Evolutionary conservation across 2,329 filamentous ascomycete species (phyloP).

Genomic region (Fulvia fulva): DNA sequence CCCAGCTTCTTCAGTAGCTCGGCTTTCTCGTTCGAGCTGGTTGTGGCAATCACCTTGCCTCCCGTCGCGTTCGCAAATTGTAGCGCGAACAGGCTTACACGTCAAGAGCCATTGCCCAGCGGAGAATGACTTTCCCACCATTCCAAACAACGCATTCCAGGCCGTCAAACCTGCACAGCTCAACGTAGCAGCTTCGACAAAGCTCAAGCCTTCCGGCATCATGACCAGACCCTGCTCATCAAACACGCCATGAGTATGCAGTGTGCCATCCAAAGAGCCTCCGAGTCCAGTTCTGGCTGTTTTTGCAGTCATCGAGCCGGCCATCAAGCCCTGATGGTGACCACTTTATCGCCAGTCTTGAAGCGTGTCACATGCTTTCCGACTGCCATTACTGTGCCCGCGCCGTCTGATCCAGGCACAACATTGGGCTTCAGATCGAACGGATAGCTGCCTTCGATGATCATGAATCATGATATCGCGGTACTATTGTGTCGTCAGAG

Average conservation of each 20-base stretch:
- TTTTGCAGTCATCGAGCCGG: too few relatives aligned
- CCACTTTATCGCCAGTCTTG: too few relatives aligned
- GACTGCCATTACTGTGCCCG: too few relatives aligned
- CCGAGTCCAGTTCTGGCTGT: too few relatives aligned
- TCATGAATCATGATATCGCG: too few relatives aligned
- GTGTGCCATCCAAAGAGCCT: too few relatives aligned
- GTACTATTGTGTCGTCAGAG: too few relatives aligned
- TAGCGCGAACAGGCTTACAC: slow-evolving; percentile 64
- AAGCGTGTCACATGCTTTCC: too few relatives aligned
- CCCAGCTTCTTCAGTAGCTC: slow-evolving; percentile 50
- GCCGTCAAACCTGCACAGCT: slow-evolving; percentile 2
- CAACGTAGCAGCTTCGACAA: background rate
- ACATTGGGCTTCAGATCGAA: too few relatives aligned
- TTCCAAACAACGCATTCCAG: slow-evolving; percentile 2
- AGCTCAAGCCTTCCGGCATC: background rate
- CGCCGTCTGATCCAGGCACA: too few relatives aligned
- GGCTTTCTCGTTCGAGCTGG: slow-evolving; percentile 49
- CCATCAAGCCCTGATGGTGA: too few relatives aligned
- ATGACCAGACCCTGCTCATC: background rate
- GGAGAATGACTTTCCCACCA: background rate
- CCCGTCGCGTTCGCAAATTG: slow-evolving; percentile 54
- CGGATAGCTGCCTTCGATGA: too few relatives aligned
- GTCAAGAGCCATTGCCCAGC: background rate
- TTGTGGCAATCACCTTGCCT: slow-evolving; percentile 56
- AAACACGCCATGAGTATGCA: background rate